Conservation (phyloP, 2,329 filamentous ascomycete genomes). For the Apiospora rasikravindrae region DNA sequence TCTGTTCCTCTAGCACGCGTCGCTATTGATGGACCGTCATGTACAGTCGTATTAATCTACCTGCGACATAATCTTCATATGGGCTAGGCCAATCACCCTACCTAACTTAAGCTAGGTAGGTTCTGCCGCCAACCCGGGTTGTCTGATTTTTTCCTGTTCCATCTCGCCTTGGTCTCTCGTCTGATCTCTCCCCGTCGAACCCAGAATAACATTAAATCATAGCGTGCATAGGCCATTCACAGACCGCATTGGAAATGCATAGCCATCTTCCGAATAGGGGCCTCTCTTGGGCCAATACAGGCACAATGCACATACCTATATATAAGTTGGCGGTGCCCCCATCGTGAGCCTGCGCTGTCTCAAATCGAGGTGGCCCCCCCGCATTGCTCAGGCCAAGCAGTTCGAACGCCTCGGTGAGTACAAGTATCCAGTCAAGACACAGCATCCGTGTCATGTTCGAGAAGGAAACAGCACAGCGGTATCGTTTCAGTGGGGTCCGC, state of each 20-base stretch:
- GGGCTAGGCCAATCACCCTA: background rate
- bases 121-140: slow-evolving; percentile 1
- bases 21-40: background rate
- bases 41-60: background rate
- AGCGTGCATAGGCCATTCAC: background rate
- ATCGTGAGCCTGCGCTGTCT: slow-evolving; percentile 4
- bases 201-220: background rate
- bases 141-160: background rate
- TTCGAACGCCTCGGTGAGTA: background rate
- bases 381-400: slow-evolving; percentile 10
- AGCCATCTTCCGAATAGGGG: background rate
- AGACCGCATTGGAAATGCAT: background rate
- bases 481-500: background rate
- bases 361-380: background rate
- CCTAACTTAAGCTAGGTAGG: too few species aligned
- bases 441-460: background rate
- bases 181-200: background rate
- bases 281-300: background rate
- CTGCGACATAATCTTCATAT: background rate
- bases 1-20: background rate
- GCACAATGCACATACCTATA: background rate
- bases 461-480: background rate
- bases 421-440: slow-evolving; percentile 8
- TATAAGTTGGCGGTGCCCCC: background rate
- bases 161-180: background rate